Base-by-base conservation (phyloP, 768 basidiomycete species). In the Guyanaporus albipodus region DNA sequence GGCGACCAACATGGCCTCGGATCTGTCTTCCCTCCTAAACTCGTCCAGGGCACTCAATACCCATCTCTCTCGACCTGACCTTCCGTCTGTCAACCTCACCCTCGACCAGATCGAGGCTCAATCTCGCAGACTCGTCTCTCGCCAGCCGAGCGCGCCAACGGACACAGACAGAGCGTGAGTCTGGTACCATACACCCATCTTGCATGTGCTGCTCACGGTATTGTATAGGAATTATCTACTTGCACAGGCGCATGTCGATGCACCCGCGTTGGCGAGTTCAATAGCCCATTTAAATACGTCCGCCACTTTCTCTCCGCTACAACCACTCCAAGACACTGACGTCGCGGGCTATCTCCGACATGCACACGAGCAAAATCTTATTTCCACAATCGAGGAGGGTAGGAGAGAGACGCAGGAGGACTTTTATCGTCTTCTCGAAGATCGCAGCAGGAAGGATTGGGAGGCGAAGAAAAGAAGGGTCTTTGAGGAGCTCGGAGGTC, bases 41-140 rank as follows among this genome's bases (percentile, higher is more conserved):
- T 78, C 82, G 22, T 86, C 86, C 8, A 81, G 77, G 59, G 79
- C 78, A 22, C 78, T 93, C 28, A 91, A 83, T 9, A 81, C 85
- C 0, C 88, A 92, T 63, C 70, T 92, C 23, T 77, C 82, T 4
- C 75, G 79, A 35, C 84, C 84, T 4, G 91, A 96, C 57, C 72
- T 98, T 2, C 95, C 95, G 10, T 79, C 87, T 3, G 84, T 99
- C 34, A 81, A 87, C 46, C 83, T 95, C 46, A 90, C 91, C 2
- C 77, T 98, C 26, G 93, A 95, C 66, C 91, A 97, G 70, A 88
- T 99, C 52, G 95, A 98, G 66, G 83, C 87, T 0, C 91, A 95
- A 69, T 93, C 91, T 2, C 78, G 92, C 17, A 77, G 86, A 33
- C 82, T 97, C 21, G 83, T 87, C 5, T 80, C 87, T 19, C 78